Base-by-base conservation (phyloP, 352 stramenopile species). In the Pilasporangium apinafurcum region DNA sequence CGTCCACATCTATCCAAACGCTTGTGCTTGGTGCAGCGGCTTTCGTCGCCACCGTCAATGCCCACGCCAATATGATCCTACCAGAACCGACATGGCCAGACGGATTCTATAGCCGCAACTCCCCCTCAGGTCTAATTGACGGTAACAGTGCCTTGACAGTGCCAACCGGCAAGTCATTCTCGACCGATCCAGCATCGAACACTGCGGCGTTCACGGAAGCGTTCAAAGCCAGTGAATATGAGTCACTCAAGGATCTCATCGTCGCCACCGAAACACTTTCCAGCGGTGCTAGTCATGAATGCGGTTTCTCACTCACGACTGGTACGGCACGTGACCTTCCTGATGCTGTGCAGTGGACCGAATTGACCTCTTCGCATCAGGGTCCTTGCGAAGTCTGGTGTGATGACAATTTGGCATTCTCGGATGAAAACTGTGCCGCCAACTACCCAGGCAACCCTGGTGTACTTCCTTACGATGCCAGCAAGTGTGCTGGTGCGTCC, bases 381-480 rank as follows among this genome's bases (percentile, higher is more conserved):
- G 69, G 66, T 16, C 69, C 66, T 6, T 77, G 69, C 21, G 69
- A 83, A 22, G 43, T 79, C 31, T 79, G 66, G 63, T 83, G 66
- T 39, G 69, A 79, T 32, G 46, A 79, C 47, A 50, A 53, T 4
- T 29, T 66, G 7, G 63, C 64, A 20, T 83, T 72, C 44, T 50
- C 65, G 17, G 51, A 78, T 46, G 64, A 68, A 30, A 70, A 82
- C 63, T 82, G 65, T 22, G 53, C 61, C 8, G 43, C 59, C 2
- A 56, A 76, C 55, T 70, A 64, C 41, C 47, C 60, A 0, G 39
- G 13, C 8, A 59, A 57, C 17, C 53, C 58, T 5, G 62, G 56
- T 18, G 52, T 55, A 33, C 60, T 83, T 2, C 61, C 66, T 4
- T 71, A 71, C 41, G 60, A 77, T 49, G 59, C 55, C 34, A 28